Conservation (phyloP, 352 stramenopile genomes). For the Albugo candida region DNA sequence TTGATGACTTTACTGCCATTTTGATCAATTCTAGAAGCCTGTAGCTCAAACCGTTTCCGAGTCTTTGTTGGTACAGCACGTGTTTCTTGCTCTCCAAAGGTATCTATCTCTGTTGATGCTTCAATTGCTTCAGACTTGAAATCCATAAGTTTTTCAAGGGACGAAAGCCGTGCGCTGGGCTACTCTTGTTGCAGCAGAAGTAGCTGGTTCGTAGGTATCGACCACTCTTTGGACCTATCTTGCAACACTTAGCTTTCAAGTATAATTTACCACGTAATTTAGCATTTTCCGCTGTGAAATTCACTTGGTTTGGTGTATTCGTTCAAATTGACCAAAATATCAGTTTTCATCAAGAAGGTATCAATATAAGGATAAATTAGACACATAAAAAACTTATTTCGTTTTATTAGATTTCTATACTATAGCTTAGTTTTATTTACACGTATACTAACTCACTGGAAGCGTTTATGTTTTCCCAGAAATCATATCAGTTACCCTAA, state of each 20-base stretch:
- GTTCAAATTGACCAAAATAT: too few species aligned
- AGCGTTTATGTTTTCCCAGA: too few species aligned
- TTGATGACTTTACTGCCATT: constrained; percentile 1
- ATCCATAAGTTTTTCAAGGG: constrained; percentile 1
- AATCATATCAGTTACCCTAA: too few species aligned
- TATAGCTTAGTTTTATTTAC: too few species aligned
- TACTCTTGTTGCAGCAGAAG: constrained; percentile 52
- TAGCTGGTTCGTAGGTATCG: constrained; percentile 47
- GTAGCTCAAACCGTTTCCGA: neutral
- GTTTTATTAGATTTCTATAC: too few species aligned
- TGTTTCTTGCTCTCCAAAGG: neutral
- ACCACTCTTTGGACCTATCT: constrained; percentile 72
- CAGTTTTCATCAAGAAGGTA: too few species aligned
- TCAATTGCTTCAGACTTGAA: constrained; percentile 1
- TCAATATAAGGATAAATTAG: too few species aligned
- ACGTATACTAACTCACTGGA: too few species aligned
- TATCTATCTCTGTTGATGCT: neutral
- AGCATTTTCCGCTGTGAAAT: constrained; percentile 50
- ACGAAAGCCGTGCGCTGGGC: neutral
- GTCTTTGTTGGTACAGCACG: neutral
- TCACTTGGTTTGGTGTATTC: too few species aligned
- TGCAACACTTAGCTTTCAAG: constrained; percentile 64
- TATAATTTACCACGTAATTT: constrained; percentile 51
- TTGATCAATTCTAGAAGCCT: neutral
- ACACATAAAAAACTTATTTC: too few species aligned